phyloP scores from a whole-genome alignment of 208 protist genomes.

The Acanthamoeba royreba region DNA sequence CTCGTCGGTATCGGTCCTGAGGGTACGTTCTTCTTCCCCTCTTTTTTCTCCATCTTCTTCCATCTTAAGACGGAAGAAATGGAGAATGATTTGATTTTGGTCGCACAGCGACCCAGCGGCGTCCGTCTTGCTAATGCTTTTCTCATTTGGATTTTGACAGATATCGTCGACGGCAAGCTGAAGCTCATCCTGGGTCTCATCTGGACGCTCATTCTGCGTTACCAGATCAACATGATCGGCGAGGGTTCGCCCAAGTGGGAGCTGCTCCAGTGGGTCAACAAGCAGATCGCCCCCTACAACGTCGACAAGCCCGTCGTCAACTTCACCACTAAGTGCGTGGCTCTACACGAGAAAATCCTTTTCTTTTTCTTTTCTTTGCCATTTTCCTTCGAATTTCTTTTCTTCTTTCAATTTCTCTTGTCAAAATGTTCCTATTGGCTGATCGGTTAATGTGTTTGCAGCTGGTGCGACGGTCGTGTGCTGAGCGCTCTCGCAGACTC shows the following conservation, averaged over 20 bases:
- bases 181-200: conserved; percentile 75
- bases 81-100: neutral
- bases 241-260: conserved; percentile 57
- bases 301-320: conserved; percentile 46
- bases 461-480: conserved; percentile 62
- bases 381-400: neutral
- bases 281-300: conserved; percentile 46
- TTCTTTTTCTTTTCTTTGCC: neutral
- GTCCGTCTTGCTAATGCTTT: too few species aligned
- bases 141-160: neutral
- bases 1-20: conserved; percentile 72
- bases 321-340: conserved; percentile 49
- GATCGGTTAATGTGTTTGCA: neutral
- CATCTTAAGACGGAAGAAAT: too few species aligned
- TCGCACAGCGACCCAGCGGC: neutral
- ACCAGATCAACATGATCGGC: conserved; percentile 59
- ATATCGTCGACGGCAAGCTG: conserved; percentile 67
- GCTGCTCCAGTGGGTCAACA: conserved; percentile 53
- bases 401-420: too few species aligned
- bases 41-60: neutral
- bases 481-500: conserved; percentile 60
- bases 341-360: neutral
- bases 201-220: conserved; percentile 74
- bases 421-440: neutral
- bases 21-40: neutral